Percentiles rank a stretch among this genome's conserved stretches.
These are phyloP conservation scores for Geranomyces michiganensis DNA, from an alignment of 192 early-diverging fungal species.

Conservation along the genomic window DNA sequence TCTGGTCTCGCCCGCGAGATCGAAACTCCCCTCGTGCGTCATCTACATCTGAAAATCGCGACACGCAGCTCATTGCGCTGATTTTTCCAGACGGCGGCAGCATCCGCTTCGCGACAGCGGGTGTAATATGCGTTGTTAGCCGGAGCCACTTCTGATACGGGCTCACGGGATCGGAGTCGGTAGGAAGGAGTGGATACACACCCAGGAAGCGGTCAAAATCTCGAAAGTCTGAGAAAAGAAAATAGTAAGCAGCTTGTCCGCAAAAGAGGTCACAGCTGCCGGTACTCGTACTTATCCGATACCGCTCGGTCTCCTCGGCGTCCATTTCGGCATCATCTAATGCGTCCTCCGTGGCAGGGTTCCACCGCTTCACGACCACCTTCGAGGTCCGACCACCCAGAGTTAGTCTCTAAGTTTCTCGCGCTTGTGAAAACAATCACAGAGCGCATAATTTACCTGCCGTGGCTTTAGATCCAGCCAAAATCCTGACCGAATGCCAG, in stretches of 20 bases:
- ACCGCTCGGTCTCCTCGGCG: constrained; percentile 63
- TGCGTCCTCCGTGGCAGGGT: constrained; percentile 72
- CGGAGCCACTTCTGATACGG: constrained; percentile 77
- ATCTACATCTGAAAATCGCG: constrained; percentile 64
- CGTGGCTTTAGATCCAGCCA: constrained; percentile 68
- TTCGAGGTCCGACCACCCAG: neutral
- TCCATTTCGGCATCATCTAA: constrained; percentile 59
- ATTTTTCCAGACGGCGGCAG: constrained; percentile 52
- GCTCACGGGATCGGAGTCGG: constrained; percentile 47
- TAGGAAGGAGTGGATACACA: constrained; percentile 73
- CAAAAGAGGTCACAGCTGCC: neutral
- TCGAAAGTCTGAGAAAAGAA: constrained; percentile 59
- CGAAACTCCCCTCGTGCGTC: constrained; percentile 9
- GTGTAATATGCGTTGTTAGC: constrained; percentile 71
- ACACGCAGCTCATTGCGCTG: constrained; percentile 55
- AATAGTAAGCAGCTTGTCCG: neutral
- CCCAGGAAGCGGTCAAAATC: constrained; percentile 81
- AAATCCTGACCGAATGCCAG: constrained; percentile 73
- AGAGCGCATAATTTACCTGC: no score
- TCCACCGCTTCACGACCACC: constrained; percentile 84
- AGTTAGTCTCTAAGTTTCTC: neutral
- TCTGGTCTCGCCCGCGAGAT: neutral
- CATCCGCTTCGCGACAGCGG: constrained; percentile 43
- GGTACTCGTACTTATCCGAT: constrained; percentile 58
- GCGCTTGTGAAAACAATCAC: no score